A percentile compares a stretch with the other conserved stretches of the same genome.
Conservation (phyloP, 345 rosid genomes). For the Bruguiera sexangula region DNA sequence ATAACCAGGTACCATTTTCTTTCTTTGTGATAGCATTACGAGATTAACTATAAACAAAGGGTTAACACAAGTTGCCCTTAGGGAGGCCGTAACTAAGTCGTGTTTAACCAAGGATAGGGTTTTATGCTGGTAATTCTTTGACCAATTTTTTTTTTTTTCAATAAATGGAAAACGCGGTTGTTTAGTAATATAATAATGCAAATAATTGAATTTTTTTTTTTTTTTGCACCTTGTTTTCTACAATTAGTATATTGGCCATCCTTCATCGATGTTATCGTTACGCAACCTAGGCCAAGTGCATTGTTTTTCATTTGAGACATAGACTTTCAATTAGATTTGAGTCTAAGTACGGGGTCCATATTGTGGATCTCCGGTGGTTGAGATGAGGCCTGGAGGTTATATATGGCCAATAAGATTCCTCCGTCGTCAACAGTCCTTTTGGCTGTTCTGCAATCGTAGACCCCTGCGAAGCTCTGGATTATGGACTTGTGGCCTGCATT, state of each 20-base stretch:
- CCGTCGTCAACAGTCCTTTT: neutral
- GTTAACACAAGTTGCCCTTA: neutral
- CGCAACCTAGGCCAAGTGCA: constrained; percentile 12
- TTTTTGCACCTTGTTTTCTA: neutral
- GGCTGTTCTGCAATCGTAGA: neutral
- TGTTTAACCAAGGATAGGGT: neutral
- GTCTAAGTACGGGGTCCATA: constrained; percentile 17
- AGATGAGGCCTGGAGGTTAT: constrained; percentile 9
- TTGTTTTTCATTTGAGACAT: constrained; percentile 13
- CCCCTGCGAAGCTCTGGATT: too few relatives aligned
- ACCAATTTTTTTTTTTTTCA: neutral
- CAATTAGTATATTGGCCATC: constrained; percentile 11
- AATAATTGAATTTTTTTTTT: neutral
- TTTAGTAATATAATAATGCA: neutral
- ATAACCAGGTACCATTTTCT: neutral
- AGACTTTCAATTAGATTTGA: constrained; percentile 3
- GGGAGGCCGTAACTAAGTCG: constrained; percentile 13
- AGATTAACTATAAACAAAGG: neutral
- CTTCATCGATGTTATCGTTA: constrained; percentile 6
- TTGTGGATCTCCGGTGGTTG: constrained; percentile 20
- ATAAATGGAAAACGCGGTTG: neutral
- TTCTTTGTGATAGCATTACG: neutral
- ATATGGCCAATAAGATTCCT: neutral
- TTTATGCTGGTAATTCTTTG: neutral
- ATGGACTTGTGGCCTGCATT: too few relatives aligned